phyloP scores from a whole-genome alignment of 331 rosid genomes.

The Acacia concinna region DNA sequence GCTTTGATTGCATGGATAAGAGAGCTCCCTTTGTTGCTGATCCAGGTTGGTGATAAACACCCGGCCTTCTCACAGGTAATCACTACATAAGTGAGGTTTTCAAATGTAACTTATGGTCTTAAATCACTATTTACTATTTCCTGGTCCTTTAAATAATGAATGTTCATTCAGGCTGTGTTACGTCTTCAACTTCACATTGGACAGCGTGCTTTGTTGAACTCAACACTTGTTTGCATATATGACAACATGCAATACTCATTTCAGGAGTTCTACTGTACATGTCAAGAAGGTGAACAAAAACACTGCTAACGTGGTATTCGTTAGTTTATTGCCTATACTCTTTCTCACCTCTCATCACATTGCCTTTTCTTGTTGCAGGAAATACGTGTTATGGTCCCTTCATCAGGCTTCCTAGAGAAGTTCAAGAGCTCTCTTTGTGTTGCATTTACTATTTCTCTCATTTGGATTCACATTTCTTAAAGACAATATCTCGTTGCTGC shows the following conservation, averaged over 20 bases:
- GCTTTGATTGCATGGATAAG: conserved; percentile 62
- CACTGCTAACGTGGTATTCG: conserved; percentile 13
- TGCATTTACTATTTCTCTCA: conserved; percentile 66
- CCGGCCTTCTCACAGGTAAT: conserved; percentile 62
- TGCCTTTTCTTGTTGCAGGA: conserved; percentile 52
- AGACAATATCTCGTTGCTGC: conserved; percentile 76
- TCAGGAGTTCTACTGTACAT: conserved; percentile 50
- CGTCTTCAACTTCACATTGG: conserved; percentile 69
- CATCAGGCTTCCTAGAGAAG: conserved; percentile 67
- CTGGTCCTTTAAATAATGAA: conserved; percentile 15
- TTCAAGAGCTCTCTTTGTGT: conserved; percentile 74
- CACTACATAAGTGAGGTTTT: conserved; percentile 15
- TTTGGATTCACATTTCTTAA: conserved; percentile 56
- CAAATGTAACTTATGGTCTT: conserved; percentile 10
- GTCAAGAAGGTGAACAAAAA: conserved; percentile 53
- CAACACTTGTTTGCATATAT: conserved; percentile 53
- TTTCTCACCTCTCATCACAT: conserved; percentile 29
- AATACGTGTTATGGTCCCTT: conserved; percentile 65
- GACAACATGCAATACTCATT: conserved; percentile 58
- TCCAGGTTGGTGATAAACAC: conserved; percentile 63
- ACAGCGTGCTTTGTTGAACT: conserved; percentile 51
- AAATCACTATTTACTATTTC: conserved; percentile 8
- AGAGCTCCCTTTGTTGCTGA: conserved; percentile 75
- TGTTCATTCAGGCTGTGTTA: conserved; percentile 56
- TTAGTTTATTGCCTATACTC: conserved; percentile 4